Evolutionary conservation across 164 flowering plant species (phyloP), one percentile per base, ranked within the genome.

Genomic region (Macadamia tetraphylla): DNA sequence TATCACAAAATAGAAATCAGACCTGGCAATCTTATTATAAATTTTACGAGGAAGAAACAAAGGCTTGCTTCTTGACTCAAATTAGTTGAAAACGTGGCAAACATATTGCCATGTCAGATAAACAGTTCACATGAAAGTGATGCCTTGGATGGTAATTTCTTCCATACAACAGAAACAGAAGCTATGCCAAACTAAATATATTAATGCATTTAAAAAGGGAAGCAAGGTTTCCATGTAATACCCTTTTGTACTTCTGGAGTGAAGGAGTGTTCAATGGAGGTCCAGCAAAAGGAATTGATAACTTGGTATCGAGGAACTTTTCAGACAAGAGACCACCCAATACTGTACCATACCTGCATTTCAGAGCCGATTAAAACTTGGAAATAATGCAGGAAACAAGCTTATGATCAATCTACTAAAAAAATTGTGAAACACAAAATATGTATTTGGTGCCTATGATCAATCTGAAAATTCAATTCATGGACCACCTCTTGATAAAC

Each of bases 321-420:
- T 94, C 97, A 66, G 99, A 90, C 70, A 94, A 72, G 58, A 94
- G 83, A 44, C 97, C 99, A 63, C 97, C 97, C 97, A 94, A 88
- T 63, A 94, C 96, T 3, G 99, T 94, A 58, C 97, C 99, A 74
- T 94, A 94, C 82, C 99, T 94, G 97, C 81, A 76, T 31, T 59
- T 31, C 23, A 46, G 40, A 58, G 46, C 6, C 58, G 9, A 32
- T 60, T 30, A 70, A 15, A n/a, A 64, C 58, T 58, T 30, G 23
- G 49, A 66, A 65, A 46, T 43, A 31, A 44, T 46, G 58, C 12
- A 44, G 29, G 31, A 43, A 55, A 51, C 12, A 63, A 6, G 30
- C 52, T 49, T 49, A 3, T 9, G 8, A 9, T 49, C 53, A 2
- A 52, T 52, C 15, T n/a, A 52, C 17, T 10, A 1, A 13, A 52